These are phyloP conservation scores for Hypoxylon lenormandii DNA, from an alignment of 495 filamentous ascomycete species.

Conservation along the genomic window DNA sequence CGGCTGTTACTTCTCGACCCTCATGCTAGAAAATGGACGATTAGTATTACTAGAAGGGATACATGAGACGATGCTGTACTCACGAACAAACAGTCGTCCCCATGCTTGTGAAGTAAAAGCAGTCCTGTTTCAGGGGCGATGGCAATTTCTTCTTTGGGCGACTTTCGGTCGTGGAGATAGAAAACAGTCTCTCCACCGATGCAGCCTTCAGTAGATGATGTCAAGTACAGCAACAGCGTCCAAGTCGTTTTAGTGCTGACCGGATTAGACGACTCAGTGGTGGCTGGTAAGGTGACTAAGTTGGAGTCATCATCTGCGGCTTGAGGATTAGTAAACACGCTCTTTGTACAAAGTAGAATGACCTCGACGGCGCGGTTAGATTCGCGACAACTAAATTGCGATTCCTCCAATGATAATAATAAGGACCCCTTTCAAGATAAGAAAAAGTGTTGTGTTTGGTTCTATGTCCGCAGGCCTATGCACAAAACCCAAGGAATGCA, in stretches of 20 bases:
- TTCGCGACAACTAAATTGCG: background rate
- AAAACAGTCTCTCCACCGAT: slow-evolving; percentile 91
- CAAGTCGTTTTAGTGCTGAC: slow-evolving; percentile 84
- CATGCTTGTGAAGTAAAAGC: slow-evolving; percentile 88
- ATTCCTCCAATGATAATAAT: slow-evolving; percentile 5
- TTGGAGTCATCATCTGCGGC: slow-evolving; percentile 48
- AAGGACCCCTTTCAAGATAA: slow-evolving; percentile 2
- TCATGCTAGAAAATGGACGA: slow-evolving; percentile 69
- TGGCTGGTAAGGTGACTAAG: slow-evolving; percentile 55
- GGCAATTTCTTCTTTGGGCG: slow-evolving; percentile 70
- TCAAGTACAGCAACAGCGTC: slow-evolving; percentile 91
- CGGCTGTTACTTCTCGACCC: slow-evolving; percentile 78
- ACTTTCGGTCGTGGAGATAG: slow-evolving; percentile 76
- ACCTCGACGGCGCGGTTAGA: background rate
- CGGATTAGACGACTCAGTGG: slow-evolving; percentile 82
- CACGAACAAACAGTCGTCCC: slow-evolving; percentile 82
- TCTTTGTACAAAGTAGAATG: background rate
- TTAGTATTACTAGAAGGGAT: slow-evolving; percentile 2
- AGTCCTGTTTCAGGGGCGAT: slow-evolving; percentile 82
- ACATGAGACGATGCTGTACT: slow-evolving; percentile 25
- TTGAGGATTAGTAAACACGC: slow-evolving; percentile 27
- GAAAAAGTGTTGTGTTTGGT: background rate
- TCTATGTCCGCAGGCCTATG: background rate
- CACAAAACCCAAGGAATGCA: background rate
- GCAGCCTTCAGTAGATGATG: slow-evolving; percentile 73